Percentiles rank a stretch among this genome's conserved stretches.
Conservation (phyloP, 192 early-diverging fungal species). For the Coemansia sp. region DNA sequence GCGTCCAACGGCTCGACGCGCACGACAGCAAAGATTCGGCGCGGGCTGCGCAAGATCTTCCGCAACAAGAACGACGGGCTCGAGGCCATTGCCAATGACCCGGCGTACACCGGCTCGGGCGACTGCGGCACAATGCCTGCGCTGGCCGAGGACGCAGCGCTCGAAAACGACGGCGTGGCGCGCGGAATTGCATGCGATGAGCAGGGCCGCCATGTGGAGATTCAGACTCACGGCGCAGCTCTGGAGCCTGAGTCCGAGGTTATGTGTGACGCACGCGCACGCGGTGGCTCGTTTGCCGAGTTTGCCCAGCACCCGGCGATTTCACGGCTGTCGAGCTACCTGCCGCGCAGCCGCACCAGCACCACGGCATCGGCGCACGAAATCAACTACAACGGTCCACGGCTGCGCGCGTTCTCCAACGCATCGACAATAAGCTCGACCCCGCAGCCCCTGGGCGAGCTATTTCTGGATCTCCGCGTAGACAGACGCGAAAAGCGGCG, state of each 20-base stretch:
- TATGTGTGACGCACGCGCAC: neutral
- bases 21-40: conserved; percentile 37
- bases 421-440: conserved; percentile 37
- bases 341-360: conserved; percentile 39
- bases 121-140: conserved; percentile 10
- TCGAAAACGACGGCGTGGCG: conserved; percentile 20
- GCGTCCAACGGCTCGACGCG: conserved; percentile 25
- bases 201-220: conserved; percentile 27
- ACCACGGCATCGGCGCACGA: conserved; percentile 41
- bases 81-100: conserved; percentile 22
- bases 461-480: conserved; percentile 52
- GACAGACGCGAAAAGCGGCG: conserved; percentile 47
- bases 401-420: conserved; percentile 48
- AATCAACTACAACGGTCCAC: conserved; percentile 37
- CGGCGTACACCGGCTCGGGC: conserved; percentile 27
- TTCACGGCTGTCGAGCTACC: conserved; percentile 39
- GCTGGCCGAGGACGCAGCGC: conserved; percentile 15
- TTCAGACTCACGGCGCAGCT: conserved; percentile 26
- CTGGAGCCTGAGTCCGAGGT: neutral
- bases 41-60: conserved; percentile 48
- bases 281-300: conserved; percentile 12
- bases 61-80: conserved; percentile 34
- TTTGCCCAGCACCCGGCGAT: conserved; percentile 25
- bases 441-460: conserved; percentile 51
- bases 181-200: conserved; percentile 30